These are phyloP conservation scores for Psilocybe sp. DNA, from an alignment of 768 basidiomycete species.

Conservation along the genomic window DNA sequence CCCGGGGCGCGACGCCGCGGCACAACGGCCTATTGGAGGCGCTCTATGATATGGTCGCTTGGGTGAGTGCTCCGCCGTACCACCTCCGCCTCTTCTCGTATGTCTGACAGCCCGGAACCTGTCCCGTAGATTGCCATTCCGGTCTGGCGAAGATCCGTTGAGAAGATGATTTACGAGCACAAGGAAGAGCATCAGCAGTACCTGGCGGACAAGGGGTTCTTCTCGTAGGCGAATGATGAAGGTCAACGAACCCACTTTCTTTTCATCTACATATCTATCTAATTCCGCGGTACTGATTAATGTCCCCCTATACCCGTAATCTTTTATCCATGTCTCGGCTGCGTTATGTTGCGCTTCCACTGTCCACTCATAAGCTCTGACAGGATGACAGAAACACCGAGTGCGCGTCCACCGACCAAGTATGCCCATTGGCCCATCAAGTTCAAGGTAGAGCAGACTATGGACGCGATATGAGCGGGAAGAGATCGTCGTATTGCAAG, in stretches of 20 bases:
- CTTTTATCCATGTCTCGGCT: not conserved
- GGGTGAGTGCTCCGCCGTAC: conserved; percentile 31
- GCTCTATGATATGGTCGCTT: conserved; percentile 41
- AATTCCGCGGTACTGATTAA: no score
- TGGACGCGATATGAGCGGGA: no score
- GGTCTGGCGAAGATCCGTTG: conserved; percentile 50
- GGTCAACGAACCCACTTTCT: no score
- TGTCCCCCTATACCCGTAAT: not conserved
- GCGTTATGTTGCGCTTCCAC: no score
- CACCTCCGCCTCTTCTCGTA: conserved; percentile 3
- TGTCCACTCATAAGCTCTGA: no score
- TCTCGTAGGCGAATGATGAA: conserved; percentile 16
- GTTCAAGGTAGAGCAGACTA: no score
- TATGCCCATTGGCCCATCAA: no score
- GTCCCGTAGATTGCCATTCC: conserved; percentile 44
- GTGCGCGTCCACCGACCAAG: no score
- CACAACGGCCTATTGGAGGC: conserved; percentile 61
- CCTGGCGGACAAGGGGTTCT: conserved; percentile 42
- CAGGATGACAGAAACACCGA: no score
- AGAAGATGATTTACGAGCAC: conserved; percentile 43
- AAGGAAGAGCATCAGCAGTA: conserved; percentile 45
- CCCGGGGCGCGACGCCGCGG: conserved; percentile 59
- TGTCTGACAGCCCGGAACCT: conserved; percentile 1
- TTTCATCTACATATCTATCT: no score
- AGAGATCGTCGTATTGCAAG: no score